Evolutionary conservation across 495 filamentous ascomycete species (phyloP).

Genomic region (Penicillium coffeae): DNA sequence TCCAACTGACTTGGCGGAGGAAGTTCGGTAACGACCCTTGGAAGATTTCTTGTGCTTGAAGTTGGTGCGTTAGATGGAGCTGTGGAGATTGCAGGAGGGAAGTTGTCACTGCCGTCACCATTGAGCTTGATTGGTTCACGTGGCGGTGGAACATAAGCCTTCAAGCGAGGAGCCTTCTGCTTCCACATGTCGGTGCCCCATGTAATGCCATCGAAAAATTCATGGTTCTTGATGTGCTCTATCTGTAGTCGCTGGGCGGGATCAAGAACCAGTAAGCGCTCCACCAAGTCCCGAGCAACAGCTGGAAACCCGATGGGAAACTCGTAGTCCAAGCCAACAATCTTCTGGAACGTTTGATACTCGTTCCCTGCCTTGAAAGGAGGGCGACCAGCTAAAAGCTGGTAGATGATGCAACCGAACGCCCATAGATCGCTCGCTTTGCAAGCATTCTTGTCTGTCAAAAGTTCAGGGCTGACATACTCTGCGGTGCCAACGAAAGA

Average conservation of each 20-base stretch:
- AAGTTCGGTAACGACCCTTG: slow-evolving; percentile 89
- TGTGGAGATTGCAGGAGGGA: slow-evolving; percentile 48
- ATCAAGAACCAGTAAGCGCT: slow-evolving; percentile 87
- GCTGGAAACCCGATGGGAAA: slow-evolving; percentile 89
- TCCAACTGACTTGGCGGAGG: slow-evolving; percentile 95
- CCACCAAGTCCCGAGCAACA: slow-evolving; percentile 85
- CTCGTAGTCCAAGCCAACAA: slow-evolving; percentile 87
- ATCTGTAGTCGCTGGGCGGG: slow-evolving; percentile 83
- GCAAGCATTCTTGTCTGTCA: slow-evolving; percentile 94
- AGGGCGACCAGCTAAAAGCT: slow-evolving; percentile 86
- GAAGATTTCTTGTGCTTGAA: slow-evolving; percentile 54
- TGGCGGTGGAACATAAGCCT: slow-evolving; percentile 76
- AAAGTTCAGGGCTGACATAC: slow-evolving; percentile 93
- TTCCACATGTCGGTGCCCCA: slow-evolving; percentile 89
- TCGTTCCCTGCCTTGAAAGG: slow-evolving; percentile 98
- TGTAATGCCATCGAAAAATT: slow-evolving; percentile 88
- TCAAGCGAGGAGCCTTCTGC: slow-evolving; percentile 83
- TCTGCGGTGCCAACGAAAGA: slow-evolving; percentile 99
- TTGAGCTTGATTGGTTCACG: slow-evolving; percentile 83
- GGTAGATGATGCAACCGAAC: slow-evolving; percentile 99
- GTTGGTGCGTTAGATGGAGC: slow-evolving; percentile 39
- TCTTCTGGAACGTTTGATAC: slow-evolving; percentile 98
- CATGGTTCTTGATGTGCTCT: slow-evolving; percentile 95
- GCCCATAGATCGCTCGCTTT: slow-evolving; percentile 99
- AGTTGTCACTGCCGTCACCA: slow-evolving; percentile 41